Base-by-base conservation (phyloP, 176 grass and related monocot species). In the Rhynchospora breviuscula region DNA sequence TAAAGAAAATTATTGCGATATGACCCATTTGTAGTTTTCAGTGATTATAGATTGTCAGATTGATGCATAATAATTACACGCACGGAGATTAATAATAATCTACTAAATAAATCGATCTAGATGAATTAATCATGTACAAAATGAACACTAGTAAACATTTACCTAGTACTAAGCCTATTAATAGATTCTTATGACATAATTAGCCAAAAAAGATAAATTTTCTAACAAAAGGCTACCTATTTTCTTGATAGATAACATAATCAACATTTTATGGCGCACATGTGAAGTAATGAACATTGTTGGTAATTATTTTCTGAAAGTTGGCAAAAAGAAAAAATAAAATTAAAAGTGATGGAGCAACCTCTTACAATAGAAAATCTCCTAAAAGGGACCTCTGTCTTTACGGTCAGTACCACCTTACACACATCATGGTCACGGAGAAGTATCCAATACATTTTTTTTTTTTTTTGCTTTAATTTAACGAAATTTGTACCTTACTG, bases 261-360 rank as follows among this genome's bases (percentile, higher is more conserved):
- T 62, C 59, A 10, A 62, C 18, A 19, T 71, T 70, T 47, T 71
- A 43, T 22, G 67, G 43, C 17, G 18, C 46, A 46, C n/a, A 46
- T 71, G 43, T 21, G 17, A 69, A 69, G 43, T 44, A 44, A 43
- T 40, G 33, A 69, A 18, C 66, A 69, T 69, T 12, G 21, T n/a
- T 49, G 0, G n/a, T 73, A 73, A 49, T 49, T 73, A 73, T 25
- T 48, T 73, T 23, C 44, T 73, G 45, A 73, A 73, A 51, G 10
- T 76, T 75, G 46, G 46, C 46, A 75, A 19, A 75, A 52, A 40
- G 35, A 0, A 46, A 46, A 23, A 25, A 52, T 51, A 9, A 75
- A 75, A 51, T 26, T 26, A 53, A 26, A 76, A 76, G 71, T 76
- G 71, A 76, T 76, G 25, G 71, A 54, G 48, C 71, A 76, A 25